Base-by-base conservation (phyloP, 2,329 filamentous ascomycete species). In the Colletotrichum phormii region DNA sequence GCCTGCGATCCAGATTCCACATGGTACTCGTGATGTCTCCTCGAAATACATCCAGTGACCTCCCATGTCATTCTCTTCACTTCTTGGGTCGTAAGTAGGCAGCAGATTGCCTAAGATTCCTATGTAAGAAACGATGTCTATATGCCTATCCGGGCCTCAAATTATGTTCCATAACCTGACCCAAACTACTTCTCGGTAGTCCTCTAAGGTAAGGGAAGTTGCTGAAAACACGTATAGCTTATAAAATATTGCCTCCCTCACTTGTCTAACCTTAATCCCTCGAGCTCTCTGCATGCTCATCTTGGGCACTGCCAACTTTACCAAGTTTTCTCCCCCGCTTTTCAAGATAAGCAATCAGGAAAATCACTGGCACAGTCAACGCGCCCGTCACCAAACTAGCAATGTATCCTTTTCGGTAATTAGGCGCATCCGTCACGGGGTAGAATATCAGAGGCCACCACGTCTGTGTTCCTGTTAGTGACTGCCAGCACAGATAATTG, bases 391-490 rank as follows among this genome's bases (percentile, higher is more conserved):
- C 79, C 60, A 84, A 57, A 66, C 82, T 84, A 1, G 82, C 82
- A 62, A 84, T 79, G 69, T 83, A 84, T 2, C 82, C 82, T 64
- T 81, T 83, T 15, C 77, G 69, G 33, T 81, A 84, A 58, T 83
- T 74, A 3, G 82, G 82, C 12, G 82, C 82, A 76, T 83, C 82
- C 0, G 82, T 84, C 1, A 82, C 82, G 0, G 82, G 82, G 58
- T 81, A 84, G 62, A 84, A 84, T 22, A 84, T 78, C 7, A 84
- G 71, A 1, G 81, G 81, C 82, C 82, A 84, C 81, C 82, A 84
- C 1, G 80, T 83, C 70, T 72, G 15, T 8, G 7, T n/a, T 7
- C 35, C n/a, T 29, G 18, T 67, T 18, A 62, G 64, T 24, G 5
- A 18, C 13, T 26, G 53, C 63, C 13, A n/a, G 2, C 26, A 26